phyloP scores from a whole-genome alignment of 768 basidiomycete genomes.

The Pleurotus salmoneostramineus region DNA sequence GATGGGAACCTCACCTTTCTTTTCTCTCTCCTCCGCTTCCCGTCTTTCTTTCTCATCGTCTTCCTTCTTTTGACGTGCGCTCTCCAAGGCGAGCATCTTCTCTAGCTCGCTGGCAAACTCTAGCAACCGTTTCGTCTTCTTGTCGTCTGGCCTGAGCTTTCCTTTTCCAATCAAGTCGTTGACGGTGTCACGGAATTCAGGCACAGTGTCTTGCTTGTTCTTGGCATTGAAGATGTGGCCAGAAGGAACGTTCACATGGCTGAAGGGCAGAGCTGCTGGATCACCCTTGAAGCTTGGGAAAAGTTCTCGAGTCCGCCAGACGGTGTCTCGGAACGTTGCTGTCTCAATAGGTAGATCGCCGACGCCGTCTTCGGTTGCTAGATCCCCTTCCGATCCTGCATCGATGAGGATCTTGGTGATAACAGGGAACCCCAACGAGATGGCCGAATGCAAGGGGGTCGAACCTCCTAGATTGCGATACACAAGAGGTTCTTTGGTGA shows the following conservation, averaged over 20 bases:
- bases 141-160: conserved; percentile 17
- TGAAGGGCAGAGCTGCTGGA: neutral
- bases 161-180: conserved; percentile 19
- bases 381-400: conserved; percentile 29
- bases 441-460: conserved; percentile 50
- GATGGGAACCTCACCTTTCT: conserved; percentile 6
- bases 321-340: conserved; percentile 22
- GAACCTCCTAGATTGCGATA: conserved; percentile 43
- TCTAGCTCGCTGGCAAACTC: conserved; percentile 26
- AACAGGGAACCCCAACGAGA: conserved; percentile 24
- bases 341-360: conserved; percentile 41
- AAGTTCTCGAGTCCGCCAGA: conserved; percentile 13
- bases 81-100: conserved; percentile 18
- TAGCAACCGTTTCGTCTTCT: conserved; percentile 17
- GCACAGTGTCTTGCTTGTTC: conserved; percentile 17
- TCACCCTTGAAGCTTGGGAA: neutral
- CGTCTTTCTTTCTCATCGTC: conserved; percentile 2
- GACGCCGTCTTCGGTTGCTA: conserved; percentile 48
- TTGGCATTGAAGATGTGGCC: neutral
- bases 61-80: conserved; percentile 11
- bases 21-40: conserved; percentile 7
- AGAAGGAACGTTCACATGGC: neutral
- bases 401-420: conserved; percentile 36
- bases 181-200: conserved; percentile 20
- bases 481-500: conserved; percentile 29